phyloP scores from a whole-genome alignment of 2,329 filamentous ascomycete genomes.

The Sporothrix phasma region DNA sequence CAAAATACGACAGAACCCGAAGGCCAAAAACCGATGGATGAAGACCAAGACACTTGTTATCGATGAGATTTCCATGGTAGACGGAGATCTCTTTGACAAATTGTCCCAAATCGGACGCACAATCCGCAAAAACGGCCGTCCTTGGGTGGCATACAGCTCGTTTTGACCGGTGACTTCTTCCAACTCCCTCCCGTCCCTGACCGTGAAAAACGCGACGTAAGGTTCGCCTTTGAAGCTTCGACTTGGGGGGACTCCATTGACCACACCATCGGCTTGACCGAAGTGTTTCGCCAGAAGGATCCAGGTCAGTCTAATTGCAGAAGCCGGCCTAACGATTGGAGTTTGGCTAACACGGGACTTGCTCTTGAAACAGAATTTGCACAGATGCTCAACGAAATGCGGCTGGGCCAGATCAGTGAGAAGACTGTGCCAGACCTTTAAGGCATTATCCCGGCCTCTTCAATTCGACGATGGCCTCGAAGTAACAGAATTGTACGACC shows the following conservation, averaged over 20 bases:
- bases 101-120: constrained; percentile 76
- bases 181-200: constrained; percentile 92
- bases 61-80: constrained; percentile 98
- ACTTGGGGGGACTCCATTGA: constrained; percentile 91
- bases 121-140: constrained; percentile 80
- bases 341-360: neutral
- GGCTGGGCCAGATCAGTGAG: constrained; percentile 70
- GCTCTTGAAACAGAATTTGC: constrained; percentile 55
- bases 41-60: constrained; percentile 79
- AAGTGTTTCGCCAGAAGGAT: constrained; percentile 94
- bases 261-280: constrained; percentile 88
- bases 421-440: constrained; percentile 69
- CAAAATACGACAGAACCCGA: constrained; percentile 81
- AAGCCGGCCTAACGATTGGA: too few species aligned
- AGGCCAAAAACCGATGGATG: constrained; percentile 82
- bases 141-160: constrained; percentile 90
- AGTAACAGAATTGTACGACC: constrained; percentile 67
- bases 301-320: constrained; percentile 35
- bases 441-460: constrained; percentile 58
- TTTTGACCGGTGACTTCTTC: constrained; percentile 97
- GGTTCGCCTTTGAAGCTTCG: constrained; percentile 85
- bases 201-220: constrained; percentile 54
- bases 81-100: constrained; percentile 94
- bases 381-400: constrained; percentile 95
- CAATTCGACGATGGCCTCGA: constrained; percentile 64